Evolutionary conservation across 2,329 filamentous ascomycete species (phyloP).

Genomic region (Phaeosphaeria sp.): DNA sequence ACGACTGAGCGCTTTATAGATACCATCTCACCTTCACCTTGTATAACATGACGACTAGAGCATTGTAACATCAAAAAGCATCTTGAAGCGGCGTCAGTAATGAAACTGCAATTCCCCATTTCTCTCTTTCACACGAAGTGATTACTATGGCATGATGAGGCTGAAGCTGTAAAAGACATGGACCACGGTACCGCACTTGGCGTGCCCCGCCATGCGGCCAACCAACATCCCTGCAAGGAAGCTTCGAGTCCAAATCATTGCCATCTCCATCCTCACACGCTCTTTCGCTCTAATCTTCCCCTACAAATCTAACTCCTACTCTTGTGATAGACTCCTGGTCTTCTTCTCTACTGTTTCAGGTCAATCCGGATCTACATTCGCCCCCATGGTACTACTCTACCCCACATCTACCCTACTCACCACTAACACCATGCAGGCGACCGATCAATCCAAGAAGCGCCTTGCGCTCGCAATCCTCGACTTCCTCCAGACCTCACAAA

Average conservation of each 20-base stretch:
- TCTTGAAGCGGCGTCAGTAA: background rate
- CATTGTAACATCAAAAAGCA: background rate
- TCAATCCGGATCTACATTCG: conserved; percentile 13
- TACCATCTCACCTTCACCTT: conserved; percentile 28
- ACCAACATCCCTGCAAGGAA: conserved; percentile 6
- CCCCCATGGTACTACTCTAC: conserved; percentile 36
- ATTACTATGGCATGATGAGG: background rate
- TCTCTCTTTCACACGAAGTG: too few relatives aligned
- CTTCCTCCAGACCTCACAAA: conserved; percentile 84
- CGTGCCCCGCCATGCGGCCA: conserved; percentile 26
- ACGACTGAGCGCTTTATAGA: conserved; percentile 29
- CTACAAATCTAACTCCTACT: background rate
- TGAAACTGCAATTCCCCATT: background rate
- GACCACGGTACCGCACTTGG: too few relatives aligned
- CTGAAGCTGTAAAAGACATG: too few relatives aligned
- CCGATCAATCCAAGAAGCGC: conserved; percentile 72
- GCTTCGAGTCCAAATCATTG: conserved; percentile 24
- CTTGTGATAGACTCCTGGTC: conserved; percentile 2
- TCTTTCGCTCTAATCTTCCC: background rate
- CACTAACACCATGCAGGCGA: conserved; percentile 41
- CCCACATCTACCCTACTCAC: conserved; percentile 16
- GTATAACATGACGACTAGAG: conserved; percentile 20
- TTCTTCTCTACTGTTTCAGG: background rate
- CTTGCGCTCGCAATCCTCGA: conserved; percentile 97
- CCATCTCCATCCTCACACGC: background rate